phyloP scores from a whole-genome alignment of 371 early-diverging fungal genomes.

The Capillidium heterosporum region DNA sequence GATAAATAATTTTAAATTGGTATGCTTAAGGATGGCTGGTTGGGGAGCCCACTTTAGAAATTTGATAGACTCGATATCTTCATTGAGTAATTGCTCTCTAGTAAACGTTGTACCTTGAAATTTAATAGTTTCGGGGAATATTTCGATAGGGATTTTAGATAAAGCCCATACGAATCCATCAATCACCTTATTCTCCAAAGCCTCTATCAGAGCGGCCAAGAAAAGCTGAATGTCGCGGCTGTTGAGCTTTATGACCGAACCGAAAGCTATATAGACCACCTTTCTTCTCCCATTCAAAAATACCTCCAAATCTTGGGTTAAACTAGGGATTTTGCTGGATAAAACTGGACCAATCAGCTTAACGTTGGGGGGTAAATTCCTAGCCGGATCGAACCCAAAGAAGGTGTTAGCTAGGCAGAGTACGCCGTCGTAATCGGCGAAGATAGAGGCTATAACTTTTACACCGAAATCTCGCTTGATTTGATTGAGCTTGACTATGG shows the following conservation, averaged over 20 bases:
- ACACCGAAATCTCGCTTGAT: background rate
- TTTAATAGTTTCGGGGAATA: background rate
- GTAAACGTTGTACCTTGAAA: background rate
- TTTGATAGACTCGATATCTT: background rate
- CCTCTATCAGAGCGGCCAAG: background rate
- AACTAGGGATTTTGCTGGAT: background rate
- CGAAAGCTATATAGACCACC: background rate
- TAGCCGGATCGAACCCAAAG: background rate
- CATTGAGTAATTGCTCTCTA: background rate
- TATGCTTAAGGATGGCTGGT: slow-evolving; percentile 6
- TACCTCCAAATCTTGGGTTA: background rate
- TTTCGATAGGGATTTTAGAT: background rate
- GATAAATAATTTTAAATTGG: slow-evolving; percentile 3
- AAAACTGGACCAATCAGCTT: background rate
- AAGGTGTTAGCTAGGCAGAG: background rate
- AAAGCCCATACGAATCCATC: slow-evolving; percentile 3
- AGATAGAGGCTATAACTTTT: background rate
- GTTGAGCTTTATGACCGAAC: background rate
- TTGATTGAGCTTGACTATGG: background rate
- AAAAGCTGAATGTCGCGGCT: background rate
- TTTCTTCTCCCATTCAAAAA: background rate
- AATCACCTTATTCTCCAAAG: background rate
- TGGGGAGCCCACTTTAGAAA: slow-evolving; percentile 5
- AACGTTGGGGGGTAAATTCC: background rate
- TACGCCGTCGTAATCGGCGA: background rate